Evolutionary conservation across 352 stramenopile genomes (phyloP).

Genomic region (Phytophthora ramorum): DNA sequence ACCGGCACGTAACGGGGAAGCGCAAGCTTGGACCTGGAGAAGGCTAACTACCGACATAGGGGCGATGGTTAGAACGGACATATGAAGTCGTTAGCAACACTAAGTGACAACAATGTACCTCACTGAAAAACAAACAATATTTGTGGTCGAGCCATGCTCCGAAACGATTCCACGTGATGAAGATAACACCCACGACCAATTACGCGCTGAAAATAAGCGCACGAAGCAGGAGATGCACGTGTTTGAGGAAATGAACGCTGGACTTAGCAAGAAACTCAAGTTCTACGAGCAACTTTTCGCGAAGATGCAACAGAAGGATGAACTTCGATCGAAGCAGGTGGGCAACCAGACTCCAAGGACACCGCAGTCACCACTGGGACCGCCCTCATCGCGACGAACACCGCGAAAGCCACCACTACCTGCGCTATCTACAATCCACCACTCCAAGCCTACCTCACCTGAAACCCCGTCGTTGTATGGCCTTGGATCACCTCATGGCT

Average conservation of each 20-base stretch:
- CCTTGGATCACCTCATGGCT: slow-evolving; percentile 19
- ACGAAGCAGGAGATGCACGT: slow-evolving; percentile 57
- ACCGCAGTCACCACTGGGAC: slow-evolving; percentile 12
- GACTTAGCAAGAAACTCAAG: slow-evolving; percentile 65
- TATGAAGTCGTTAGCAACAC: too few relatives aligned
- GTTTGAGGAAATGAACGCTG: slow-evolving; percentile 69
- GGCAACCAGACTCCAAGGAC: slow-evolving; percentile 24
- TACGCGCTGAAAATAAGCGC: slow-evolving; percentile 46
- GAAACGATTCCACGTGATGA: too few relatives aligned
- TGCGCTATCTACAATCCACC: slow-evolving; percentile 22
- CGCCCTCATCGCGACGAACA: slow-evolving; percentile 16
- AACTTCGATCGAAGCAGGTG: slow-evolving; percentile 27
- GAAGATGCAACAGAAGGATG: slow-evolving; percentile 66
- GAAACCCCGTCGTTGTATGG: slow-evolving; percentile 21
- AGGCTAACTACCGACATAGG: too few relatives aligned
- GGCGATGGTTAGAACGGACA: too few relatives aligned
- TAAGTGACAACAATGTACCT: too few relatives aligned
- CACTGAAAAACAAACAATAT: too few relatives aligned
- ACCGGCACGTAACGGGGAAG: too few relatives aligned
- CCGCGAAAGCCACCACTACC: slow-evolving; percentile 50
- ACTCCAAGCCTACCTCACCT: slow-evolving; percentile 17
- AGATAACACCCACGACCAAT: too few relatives aligned
- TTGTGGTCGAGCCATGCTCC: too few relatives aligned
- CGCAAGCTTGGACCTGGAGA: too few relatives aligned
- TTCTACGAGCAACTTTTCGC: slow-evolving; percentile 76